A percentile compares a stretch with the other conserved stretches of the same genome.
Conservation (phyloP, 768 basidiomycete species). For the Saitozyma sp. region DNA sequence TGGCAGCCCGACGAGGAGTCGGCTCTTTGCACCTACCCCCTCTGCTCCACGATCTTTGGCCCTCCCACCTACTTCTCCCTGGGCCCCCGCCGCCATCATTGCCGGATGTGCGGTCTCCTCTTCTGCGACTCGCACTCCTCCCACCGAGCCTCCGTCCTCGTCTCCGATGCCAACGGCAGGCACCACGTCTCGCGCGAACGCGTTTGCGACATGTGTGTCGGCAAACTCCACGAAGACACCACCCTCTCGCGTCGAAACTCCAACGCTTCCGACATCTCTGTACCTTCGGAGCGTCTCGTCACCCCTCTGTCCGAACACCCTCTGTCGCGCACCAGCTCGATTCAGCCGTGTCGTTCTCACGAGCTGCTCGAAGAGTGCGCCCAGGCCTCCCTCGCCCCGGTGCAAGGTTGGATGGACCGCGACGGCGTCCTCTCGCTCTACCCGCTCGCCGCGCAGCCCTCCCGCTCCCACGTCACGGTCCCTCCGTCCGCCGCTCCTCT, state of each 20-base stretch:
- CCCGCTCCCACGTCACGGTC: slow-evolving; percentile 13
- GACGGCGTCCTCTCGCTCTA: slow-evolving; percentile 46
- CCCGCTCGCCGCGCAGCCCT: slow-evolving; percentile 38
- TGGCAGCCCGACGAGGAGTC: slow-evolving; percentile 43
- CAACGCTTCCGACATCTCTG: slow-evolving; percentile 8
- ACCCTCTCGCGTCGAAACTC: slow-evolving; percentile 1
- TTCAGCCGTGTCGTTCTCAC: slow-evolving; percentile 4
- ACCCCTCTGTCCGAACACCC: slow-evolving; percentile 23
- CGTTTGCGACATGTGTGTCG: slow-evolving; percentile 40
- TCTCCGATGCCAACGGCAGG: slow-evolving; percentile 12
- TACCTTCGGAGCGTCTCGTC: slow-evolving; percentile 16
- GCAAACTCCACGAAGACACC: slow-evolving; percentile 3
- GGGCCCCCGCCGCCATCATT: slow-evolving; percentile 41
- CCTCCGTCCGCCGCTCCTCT: slow-evolving; percentile 35
- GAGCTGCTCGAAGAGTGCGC: slow-evolving; percentile 3
- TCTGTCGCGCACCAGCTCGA: slow-evolving; percentile 3
- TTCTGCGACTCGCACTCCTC: slow-evolving; percentile 35
- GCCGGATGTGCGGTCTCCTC: slow-evolving; percentile 40
- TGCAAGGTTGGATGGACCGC: slow-evolving; percentile 43
- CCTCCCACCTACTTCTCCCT: slow-evolving; percentile 32
- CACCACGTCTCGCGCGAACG: slow-evolving; percentile 19
- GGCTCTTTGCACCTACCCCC: slow-evolving; percentile 33
- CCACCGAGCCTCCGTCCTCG: slow-evolving; percentile 20
- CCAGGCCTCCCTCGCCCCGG: slow-evolving; percentile 29
- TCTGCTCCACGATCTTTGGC: slow-evolving; percentile 40